Percentiles rank a stretch among this genome's conserved stretches.
Conservation (phyloP, 2,329 filamentous ascomycete species). For the Cercospora brassicicola region DNA sequence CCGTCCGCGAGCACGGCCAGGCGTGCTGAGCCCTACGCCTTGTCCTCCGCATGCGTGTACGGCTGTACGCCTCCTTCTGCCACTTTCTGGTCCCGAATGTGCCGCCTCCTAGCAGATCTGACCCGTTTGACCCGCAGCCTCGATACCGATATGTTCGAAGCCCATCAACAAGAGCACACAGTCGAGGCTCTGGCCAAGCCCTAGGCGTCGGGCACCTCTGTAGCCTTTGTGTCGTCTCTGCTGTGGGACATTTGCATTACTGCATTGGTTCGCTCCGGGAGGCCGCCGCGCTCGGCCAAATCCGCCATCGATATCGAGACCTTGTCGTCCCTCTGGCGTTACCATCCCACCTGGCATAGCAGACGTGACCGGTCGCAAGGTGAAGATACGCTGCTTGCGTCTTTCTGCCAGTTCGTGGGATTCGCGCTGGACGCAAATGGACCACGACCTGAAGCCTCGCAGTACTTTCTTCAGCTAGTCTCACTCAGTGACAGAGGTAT, state of each 20-base stretch:
- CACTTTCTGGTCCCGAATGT: not conserved
- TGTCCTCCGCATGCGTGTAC: not conserved
- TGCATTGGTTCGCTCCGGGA: slow-evolving; percentile 17
- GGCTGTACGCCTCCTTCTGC: not conserved
- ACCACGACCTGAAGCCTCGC: not conserved
- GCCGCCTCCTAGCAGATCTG: not conserved
- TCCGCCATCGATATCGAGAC: not conserved
- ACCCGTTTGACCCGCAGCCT: not conserved
- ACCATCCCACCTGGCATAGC: not conserved
- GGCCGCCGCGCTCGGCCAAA: not conserved
- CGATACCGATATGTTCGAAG: not conserved
- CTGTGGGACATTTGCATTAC: slow-evolving; percentile 25
- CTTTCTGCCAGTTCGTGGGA: not conserved
- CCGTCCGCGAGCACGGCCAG: not conserved
- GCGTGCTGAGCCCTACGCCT: not conserved
- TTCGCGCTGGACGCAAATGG: not conserved
- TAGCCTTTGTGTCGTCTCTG: slow-evolving; percentile 27
- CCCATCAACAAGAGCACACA: not conserved
- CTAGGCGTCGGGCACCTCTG: slow-evolving; percentile 27
- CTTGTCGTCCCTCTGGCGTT: not conserved
- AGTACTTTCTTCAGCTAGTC: not conserved
- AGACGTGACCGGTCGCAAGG: not conserved
- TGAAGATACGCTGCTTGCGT: not conserved
- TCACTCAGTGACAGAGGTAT: not conserved
- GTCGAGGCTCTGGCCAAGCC: slow-evolving; percentile 26